Conservation (phyloP, 306 rosid genomes). For the Alnus glutinosa region DNA sequence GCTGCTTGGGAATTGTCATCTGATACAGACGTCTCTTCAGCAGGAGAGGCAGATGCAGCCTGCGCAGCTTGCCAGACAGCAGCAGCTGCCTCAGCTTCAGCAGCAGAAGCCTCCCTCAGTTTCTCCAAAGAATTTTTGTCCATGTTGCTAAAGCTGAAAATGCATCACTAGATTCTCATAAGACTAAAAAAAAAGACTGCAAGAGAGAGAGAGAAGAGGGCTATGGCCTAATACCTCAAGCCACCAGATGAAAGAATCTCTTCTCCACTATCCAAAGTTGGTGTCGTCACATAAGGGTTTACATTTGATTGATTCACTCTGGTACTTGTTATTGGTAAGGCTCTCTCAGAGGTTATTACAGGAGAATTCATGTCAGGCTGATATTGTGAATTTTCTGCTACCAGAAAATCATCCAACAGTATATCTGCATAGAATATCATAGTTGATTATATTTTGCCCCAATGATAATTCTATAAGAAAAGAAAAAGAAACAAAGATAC, state of each 20-base stretch:
- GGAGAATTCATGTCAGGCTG: slow-evolving; percentile 62
- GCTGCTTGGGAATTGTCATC: slow-evolving; percentile 83
- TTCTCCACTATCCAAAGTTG: slow-evolving; percentile 47
- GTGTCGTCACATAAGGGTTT: slow-evolving; percentile 35
- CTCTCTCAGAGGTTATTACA: slow-evolving; percentile 56
- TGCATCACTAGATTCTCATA: slow-evolving; percentile 22
- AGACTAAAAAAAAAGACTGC: slow-evolving; percentile 18
- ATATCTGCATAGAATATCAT: slow-evolving; percentile 56
- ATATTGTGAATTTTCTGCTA: slow-evolving; percentile 82
- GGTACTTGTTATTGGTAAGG: slow-evolving; percentile 55
- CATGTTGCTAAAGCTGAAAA: slow-evolving; percentile 51
- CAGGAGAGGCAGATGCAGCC: slow-evolving; percentile 51
- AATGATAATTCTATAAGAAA: background rate
- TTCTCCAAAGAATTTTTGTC: slow-evolving; percentile 91
- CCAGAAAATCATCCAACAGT: slow-evolving; percentile 81
- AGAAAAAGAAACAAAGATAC: background rate
- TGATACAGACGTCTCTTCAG: slow-evolving; percentile 80
- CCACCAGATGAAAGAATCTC: slow-evolving; percentile 58
- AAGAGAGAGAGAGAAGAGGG: slow-evolving; percentile 19
- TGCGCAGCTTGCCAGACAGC: slow-evolving; percentile 98
- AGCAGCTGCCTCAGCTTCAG: slow-evolving; percentile 96
- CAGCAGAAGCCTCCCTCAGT: slow-evolving; percentile 98
- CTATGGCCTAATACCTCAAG: slow-evolving; percentile 46
- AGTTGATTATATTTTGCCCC: slow-evolving; percentile 8
- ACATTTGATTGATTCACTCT: slow-evolving; percentile 48